Conservation (phyloP, 139 green algal species). For the Chlamydomonas sp. region DNA sequence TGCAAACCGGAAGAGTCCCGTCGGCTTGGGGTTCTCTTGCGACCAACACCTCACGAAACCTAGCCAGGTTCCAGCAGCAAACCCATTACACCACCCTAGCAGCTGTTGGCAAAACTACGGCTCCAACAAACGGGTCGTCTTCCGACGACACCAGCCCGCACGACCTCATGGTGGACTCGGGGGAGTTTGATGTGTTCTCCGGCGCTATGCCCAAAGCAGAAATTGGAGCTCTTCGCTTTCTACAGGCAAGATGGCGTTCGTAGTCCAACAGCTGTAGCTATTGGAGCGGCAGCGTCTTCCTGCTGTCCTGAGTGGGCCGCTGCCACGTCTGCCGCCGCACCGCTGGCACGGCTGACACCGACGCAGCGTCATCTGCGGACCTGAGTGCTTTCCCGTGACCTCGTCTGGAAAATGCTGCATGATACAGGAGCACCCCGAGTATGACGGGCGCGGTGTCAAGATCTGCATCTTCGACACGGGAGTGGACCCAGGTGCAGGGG, state of each 20-base stretch:
- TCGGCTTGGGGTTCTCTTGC: too few species aligned
- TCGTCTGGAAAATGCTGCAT: too few species aligned
- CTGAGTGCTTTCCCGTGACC: not conserved
- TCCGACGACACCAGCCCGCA: too few species aligned
- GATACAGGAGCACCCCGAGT: slow-evolving; percentile 72
- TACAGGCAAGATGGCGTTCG: slow-evolving; percentile 46
- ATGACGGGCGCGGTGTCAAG: slow-evolving; percentile 83
- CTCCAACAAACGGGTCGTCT: too few species aligned
- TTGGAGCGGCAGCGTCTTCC: not conserved
- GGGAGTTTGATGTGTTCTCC: not conserved
- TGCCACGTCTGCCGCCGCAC: not conserved
- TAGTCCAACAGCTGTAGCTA: not conserved
- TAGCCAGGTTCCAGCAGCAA: too few species aligned
- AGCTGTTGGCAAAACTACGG: too few species aligned
- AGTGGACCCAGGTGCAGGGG: slow-evolving; percentile 52
- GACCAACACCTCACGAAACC: too few species aligned
- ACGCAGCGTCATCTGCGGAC: not conserved
- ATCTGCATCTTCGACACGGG: slow-evolving; percentile 94
- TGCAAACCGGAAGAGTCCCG: too few species aligned
- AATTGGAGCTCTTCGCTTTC: slow-evolving; percentile 77
- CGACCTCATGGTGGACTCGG: too few species aligned
- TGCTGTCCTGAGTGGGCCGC: not conserved
- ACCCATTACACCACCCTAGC: too few species aligned
- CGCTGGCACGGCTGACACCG: not conserved
- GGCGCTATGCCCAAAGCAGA: slow-evolving; percentile 85